These are phyloP conservation scores for Balakata baccata DNA, from an alignment of 345 rosid genomes.

Conservation along the genomic window DNA sequence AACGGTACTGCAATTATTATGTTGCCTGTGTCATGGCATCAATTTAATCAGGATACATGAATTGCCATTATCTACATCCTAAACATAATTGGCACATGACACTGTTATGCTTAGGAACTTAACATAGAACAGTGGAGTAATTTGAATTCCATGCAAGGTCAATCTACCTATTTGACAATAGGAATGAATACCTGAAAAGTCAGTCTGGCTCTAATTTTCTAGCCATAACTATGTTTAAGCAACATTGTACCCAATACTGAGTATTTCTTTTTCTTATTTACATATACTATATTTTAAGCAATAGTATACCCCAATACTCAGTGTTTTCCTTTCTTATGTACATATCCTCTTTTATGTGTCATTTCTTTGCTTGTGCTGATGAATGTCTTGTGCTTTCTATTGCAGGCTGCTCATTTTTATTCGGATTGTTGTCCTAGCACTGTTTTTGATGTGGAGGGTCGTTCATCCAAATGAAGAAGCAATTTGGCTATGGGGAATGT, in stretches of 20 bases:
- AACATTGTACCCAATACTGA: too few species aligned
- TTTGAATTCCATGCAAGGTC: constrained; percentile 2
- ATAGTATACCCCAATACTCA: too few species aligned
- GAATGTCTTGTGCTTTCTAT: constrained; percentile 13
- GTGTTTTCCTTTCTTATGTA: background rate
- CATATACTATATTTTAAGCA: background rate
- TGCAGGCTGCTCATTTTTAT: constrained; percentile 74
- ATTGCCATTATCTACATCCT: background rate
- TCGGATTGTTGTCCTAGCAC: constrained; percentile 65
- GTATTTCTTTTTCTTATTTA: too few species aligned
- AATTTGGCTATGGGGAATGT: constrained; percentile 97
- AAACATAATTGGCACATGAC: background rate
- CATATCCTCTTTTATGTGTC: background rate
- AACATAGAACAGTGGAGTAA: background rate
- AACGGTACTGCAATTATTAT: background rate
- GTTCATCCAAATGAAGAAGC: constrained; percentile 63
- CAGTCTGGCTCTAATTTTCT: too few species aligned
- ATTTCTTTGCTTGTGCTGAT: constrained; percentile 9
- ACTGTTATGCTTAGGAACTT: background rate
- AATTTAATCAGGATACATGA: too few species aligned
- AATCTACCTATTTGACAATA: background rate
- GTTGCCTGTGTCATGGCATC: too few species aligned
- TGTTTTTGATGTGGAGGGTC: constrained; percentile 83
- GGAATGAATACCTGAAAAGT: too few species aligned
- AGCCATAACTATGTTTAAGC: too few species aligned